Evolutionary conservation across 2,329 filamentous ascomycete species (phyloP), one percentile per base, ranked within the genome.

Genomic region (Drechmeria coniospora): DNA sequence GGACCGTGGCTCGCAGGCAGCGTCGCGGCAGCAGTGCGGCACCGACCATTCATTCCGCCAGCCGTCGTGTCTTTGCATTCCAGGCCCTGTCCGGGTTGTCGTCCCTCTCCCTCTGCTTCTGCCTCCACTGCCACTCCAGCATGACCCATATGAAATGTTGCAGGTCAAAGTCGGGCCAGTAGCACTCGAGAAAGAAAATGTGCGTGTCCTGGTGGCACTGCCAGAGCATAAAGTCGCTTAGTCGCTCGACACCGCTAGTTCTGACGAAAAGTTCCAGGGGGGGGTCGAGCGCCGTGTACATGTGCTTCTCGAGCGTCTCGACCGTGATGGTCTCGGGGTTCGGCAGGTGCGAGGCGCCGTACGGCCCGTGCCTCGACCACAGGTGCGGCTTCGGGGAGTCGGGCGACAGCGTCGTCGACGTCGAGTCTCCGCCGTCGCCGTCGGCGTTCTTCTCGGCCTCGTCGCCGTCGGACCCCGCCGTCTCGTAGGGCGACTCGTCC

Each of bases 211-310:
- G 73, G 47, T 95, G 86, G 43, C 82, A 90, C 54, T 98, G 90
- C 90, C 90, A 98, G 19, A 98, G 73, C 86, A 98, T 90, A 44
- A 95, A 98, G 50, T 98, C 90, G 47, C 84, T 94, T 33, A 98
- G 61, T 26, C 90, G 70, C 51, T 86, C 79, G 10, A 98, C 90
- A 16, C 86, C 87, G 36, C 84, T 94, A 4, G 90, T 98, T 27
- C 90, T 74, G 27, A 98, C 68, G 30, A 98, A 74, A 9, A 98
- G 66, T 46, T 98, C 90, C 23, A 95, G 60, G 1, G 90, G 90
- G 11, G 90, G 90, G 36, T 80, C 76, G 29, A 74, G 72, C 26
- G 78, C 71, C 4, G 87, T 95, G 56, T 92, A 90, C 58, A 92
- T 82, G 54, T 94, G 83, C 34, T 74, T 71, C 29, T 77, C 78